phyloP scores from a whole-genome alignment of 345 rosid species.

The Eucalyptus sp. region DNA sequence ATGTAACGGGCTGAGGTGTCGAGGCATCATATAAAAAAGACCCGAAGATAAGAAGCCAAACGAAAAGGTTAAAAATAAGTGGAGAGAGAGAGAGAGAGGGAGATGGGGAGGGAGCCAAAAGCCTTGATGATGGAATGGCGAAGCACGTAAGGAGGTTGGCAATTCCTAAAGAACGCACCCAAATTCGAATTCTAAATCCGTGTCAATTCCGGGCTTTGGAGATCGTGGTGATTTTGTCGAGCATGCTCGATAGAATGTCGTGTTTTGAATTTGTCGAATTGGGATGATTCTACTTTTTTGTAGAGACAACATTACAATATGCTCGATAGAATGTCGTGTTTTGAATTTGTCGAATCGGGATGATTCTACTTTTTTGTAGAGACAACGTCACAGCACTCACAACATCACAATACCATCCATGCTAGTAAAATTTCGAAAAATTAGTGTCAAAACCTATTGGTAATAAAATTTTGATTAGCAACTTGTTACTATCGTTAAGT shows the following conservation, averaged over 20 bases:
- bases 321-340: not conserved
- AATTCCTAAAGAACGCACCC: not conserved
- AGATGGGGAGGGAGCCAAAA: not conserved
- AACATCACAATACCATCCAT: not conserved
- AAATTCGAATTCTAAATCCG: not conserved
- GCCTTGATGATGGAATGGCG: not conserved
- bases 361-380: not conserved
- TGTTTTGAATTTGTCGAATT: not conserved
- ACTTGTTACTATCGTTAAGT: no score
- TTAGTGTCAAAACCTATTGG: not conserved
- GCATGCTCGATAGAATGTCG: not conserved
- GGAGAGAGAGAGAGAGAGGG: not conserved
- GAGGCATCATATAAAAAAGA: not conserved
- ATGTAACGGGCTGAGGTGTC: not conserved
- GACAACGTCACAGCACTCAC: not conserved
- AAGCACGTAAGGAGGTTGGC: not conserved
- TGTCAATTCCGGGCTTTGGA: not conserved
- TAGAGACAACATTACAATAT: not conserved
- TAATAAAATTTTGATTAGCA: not conserved
- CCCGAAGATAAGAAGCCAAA: not conserved
- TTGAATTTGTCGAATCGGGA: not conserved
- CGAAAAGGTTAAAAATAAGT: not conserved
- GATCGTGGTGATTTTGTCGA: not conserved
- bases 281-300: not conserved
- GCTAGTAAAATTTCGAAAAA: not conserved